A percentile compares a stretch with the other conserved stretches of the same genome.
Conservation (phyloP, 1,139 yeast genomes). For the Lodderomyces theae region DNA sequence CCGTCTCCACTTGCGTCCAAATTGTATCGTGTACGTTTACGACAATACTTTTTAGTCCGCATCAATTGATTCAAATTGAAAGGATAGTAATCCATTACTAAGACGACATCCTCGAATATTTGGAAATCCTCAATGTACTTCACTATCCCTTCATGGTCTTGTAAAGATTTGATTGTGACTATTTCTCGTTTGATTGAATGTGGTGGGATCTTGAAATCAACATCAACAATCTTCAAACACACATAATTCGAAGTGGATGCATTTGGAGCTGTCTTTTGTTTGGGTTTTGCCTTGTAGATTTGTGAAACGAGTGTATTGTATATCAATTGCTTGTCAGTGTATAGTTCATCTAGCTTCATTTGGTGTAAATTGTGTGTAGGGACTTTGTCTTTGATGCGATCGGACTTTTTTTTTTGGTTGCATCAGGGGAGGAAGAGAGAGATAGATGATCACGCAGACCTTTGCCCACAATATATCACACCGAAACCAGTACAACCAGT, state of each 20-base stretch:
- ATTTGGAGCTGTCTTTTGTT: neutral
- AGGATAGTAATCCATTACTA: slow-evolving; percentile 35
- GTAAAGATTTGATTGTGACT: slow-evolving; percentile 21
- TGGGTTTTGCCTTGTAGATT: slow-evolving; percentile 27
- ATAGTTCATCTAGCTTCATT: slow-evolving; percentile 15
- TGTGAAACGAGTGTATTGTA: slow-evolving; percentile 39
- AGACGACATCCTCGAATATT: slow-evolving; percentile 31
- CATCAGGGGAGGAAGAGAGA: too few relatives aligned
- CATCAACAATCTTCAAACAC: slow-evolving; percentile 41
- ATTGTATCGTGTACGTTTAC: slow-evolving; percentile 12
- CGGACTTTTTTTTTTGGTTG: slow-evolving; percentile 2
- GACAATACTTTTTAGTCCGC: slow-evolving; percentile 12
- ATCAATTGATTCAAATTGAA: slow-evolving; percentile 28
- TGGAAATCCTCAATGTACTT: slow-evolving; percentile 22
- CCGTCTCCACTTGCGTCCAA: neutral
- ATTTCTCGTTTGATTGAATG: slow-evolving; percentile 39
- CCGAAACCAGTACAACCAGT: neutral
- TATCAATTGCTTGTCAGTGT: slow-evolving; percentile 22
- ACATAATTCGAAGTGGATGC: slow-evolving; percentile 16
- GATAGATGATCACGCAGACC: neutral
- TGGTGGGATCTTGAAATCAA: slow-evolving; percentile 37
- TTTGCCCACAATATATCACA: neutral
- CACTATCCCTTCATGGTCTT: slow-evolving; percentile 17
- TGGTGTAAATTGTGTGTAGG: neutral
- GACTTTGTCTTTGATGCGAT: neutral